These are phyloP conservation scores for Solanum piurae DNA, from an alignment of 257 asterid genomes.

Conservation along the genomic window DNA sequence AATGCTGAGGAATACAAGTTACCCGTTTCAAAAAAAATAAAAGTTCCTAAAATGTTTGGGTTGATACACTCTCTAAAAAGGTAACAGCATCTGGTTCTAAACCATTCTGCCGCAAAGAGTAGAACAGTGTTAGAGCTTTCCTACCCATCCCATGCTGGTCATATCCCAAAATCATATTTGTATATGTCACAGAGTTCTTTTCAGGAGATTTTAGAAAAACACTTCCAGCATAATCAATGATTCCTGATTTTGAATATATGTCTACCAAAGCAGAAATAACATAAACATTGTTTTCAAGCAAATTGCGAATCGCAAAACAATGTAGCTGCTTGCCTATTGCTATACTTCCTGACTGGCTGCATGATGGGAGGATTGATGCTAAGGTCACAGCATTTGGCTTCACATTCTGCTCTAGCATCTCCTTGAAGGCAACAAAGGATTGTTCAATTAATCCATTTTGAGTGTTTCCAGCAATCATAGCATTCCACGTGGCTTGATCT, in stretches of 20 bases:
- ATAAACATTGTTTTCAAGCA: constrained; percentile 49
- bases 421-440: constrained; percentile 34
- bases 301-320: constrained; percentile 47
- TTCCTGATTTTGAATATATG: constrained; percentile 84
- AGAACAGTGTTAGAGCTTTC: constrained; percentile 48
- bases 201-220: constrained; percentile 35
- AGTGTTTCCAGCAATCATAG: constrained; percentile 64
- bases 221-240: constrained; percentile 52
- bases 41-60: not conserved
- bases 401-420: constrained; percentile 49
- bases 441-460: constrained; percentile 48
- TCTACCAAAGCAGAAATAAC: constrained; percentile 75
- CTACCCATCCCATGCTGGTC: constrained; percentile 88
- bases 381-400: constrained; percentile 62
- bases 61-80: not conserved
- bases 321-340: constrained; percentile 55
- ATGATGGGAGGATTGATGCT: constrained; percentile 73
- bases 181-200: constrained; percentile 64
- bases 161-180: constrained; percentile 85
- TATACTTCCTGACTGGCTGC: constrained; percentile 57
- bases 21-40: too few relatives aligned
- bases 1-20: too few relatives aligned
- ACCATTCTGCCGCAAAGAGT: constrained; percentile 38
- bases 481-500: constrained; percentile 71
- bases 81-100: constrained; percentile 47